Conservation (phyloP, 768 basidiomycete genomes). For the Saitozyma sp. region DNA sequence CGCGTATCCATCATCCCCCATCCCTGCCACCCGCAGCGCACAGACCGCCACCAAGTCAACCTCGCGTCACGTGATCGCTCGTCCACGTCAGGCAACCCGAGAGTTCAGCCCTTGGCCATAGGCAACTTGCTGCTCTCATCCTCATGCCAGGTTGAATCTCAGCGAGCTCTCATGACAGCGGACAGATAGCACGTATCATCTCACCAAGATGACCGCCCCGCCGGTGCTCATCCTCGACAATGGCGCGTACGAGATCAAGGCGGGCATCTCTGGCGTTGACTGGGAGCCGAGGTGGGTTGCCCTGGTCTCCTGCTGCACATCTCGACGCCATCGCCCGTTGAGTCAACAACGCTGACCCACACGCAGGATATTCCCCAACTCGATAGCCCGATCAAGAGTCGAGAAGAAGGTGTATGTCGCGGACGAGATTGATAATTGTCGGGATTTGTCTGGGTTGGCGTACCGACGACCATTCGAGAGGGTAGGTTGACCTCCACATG, state of each 20-base stretch:
- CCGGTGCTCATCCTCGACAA: slow-evolving; percentile 77
- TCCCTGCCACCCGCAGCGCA: too few relatives aligned
- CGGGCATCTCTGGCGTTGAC: slow-evolving; percentile 59
- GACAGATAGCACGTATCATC: slow-evolving; percentile 7
- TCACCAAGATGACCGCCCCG: slow-evolving; percentile 7
- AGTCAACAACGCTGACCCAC: not conserved
- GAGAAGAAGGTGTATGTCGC: slow-evolving; percentile 81
- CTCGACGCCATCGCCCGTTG: not conserved
- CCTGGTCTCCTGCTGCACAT: not conserved
- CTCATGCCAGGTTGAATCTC: not conserved
- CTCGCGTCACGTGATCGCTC: too few relatives aligned
- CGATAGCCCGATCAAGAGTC: slow-evolving; percentile 77
- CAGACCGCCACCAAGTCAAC: too few relatives aligned
- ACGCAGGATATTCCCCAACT: slow-evolving; percentile 71
- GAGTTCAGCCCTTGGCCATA: too few relatives aligned
- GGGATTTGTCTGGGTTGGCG: slow-evolving; percentile 75
- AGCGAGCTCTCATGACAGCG: not conserved
- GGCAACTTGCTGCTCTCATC: too few relatives aligned
- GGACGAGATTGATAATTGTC: slow-evolving; percentile 74
- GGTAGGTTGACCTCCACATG: slow-evolving; percentile 55
- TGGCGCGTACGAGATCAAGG: slow-evolving; percentile 79
- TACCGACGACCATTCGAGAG: slow-evolving; percentile 86
- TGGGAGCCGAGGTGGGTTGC: slow-evolving; percentile 30
- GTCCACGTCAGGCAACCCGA: too few relatives aligned
- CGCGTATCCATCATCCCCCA: too few relatives aligned